Conservation (phyloP, 805 yeast genomes). For the Sugiyamaella valdiviana region DNA sequence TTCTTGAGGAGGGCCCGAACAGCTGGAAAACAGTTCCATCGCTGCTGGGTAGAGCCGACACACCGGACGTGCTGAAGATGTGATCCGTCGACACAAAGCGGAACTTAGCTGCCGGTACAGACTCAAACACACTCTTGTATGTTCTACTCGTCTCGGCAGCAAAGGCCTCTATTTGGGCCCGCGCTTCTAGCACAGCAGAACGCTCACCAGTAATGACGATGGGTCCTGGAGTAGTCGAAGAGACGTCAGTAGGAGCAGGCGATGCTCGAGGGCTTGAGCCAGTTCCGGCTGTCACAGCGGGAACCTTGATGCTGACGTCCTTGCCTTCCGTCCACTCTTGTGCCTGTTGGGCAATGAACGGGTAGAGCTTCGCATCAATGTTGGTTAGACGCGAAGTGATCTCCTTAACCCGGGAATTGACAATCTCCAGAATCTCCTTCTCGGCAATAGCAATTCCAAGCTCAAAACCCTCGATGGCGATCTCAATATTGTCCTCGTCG, state of each 20-base stretch:
- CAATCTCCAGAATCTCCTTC: conserved; percentile 60
- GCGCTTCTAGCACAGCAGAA: conserved; percentile 52
- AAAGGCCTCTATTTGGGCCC: conserved; percentile 42
- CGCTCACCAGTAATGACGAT: conserved; percentile 66
- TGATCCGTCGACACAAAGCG: conserved; percentile 45
- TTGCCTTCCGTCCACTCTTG: neutral
- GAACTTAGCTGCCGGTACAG: conserved; percentile 64
- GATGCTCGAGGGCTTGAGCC: neutral
- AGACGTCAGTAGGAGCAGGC: neutral
- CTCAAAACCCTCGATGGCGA: conserved; percentile 73
- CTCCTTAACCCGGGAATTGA: conserved; percentile 61
- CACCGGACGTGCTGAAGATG: conserved; percentile 28
- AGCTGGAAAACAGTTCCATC: conserved; percentile 40
- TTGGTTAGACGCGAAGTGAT: conserved; percentile 21
- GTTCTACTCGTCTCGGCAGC: conserved; percentile 41
- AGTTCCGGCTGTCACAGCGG: neutral
- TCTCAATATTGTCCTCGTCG: conserved; percentile 55
- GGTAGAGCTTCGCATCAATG: conserved; percentile 22
- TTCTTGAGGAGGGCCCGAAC: conserved; percentile 51
- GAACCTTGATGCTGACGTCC: conserved; percentile 1
- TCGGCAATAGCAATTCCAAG: conserved; percentile 78
- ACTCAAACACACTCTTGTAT: conserved; percentile 48
- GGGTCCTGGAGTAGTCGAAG: conserved; percentile 26
- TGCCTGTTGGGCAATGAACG: conserved; percentile 23
- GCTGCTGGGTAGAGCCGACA: conserved; percentile 38